A percentile compares a stretch with the other conserved stretches of the same genome.
Evolutionary conservation across 108 stramenopile species (phyloP).

Genomic region (Skeletonema tropicum): DNA sequence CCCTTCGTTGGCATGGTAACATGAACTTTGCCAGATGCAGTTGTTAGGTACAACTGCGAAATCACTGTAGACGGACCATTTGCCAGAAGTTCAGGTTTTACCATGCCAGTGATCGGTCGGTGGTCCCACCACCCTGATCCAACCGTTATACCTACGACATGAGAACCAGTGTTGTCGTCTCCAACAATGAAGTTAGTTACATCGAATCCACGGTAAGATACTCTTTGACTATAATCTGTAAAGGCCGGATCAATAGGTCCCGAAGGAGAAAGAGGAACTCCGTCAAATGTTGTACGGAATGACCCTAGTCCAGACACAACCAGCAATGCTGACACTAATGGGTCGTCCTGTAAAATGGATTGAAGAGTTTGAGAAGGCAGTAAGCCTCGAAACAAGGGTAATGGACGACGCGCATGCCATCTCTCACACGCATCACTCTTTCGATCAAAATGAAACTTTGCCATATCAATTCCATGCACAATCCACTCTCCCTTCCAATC

Average conservation of each 20-base stretch:
- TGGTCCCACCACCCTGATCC: conserved; percentile 56
- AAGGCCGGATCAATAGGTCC: conserved; percentile 47
- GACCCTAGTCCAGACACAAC: conserved; percentile 45
- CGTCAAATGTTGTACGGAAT: conserved; percentile 44
- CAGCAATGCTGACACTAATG: conserved; percentile 31
- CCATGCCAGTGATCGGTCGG: conserved; percentile 35
- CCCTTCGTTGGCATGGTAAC: conserved; percentile 15
- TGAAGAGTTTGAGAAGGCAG: conserved; percentile 2
- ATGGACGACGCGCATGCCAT: conserved; percentile 25
- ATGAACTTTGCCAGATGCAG: not conserved
- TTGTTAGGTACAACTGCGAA: conserved; percentile 26
- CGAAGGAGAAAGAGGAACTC: conserved; percentile 42
- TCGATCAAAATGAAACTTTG: conserved; percentile 9
- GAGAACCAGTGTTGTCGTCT: not conserved
- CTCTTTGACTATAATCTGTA: conserved; percentile 48
- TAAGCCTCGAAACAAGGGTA: conserved; percentile 31
- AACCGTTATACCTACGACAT: conserved; percentile 35
- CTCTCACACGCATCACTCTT: conserved; percentile 14
- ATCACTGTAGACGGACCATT: conserved; percentile 26
- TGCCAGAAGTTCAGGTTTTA: conserved; percentile 22
- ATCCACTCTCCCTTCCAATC: conserved; percentile 45
- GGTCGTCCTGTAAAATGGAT: not conserved
- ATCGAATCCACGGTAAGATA: conserved; percentile 53
- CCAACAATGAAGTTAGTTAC: conserved; percentile 20
- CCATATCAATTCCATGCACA: conserved; percentile 34